phyloP scores from a whole-genome alignment of 78 protist genomes.

The Guillardia theta region DNA sequence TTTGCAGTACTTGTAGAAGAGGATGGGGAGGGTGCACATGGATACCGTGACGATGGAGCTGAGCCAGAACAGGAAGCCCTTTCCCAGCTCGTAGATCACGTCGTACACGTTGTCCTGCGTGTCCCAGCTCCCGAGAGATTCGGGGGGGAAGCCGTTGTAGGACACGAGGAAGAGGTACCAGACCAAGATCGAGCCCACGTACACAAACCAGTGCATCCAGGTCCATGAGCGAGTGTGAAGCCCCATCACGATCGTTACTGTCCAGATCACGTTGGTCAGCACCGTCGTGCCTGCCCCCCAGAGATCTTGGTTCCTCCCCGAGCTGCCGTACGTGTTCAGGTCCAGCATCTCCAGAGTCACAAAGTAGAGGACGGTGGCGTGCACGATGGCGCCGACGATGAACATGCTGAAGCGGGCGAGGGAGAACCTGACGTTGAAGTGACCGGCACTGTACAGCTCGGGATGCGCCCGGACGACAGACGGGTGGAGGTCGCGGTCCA shows the following conservation, averaged over 20 bases:
- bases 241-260: not conserved
- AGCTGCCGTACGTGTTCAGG: no score
- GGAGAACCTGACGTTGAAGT: not conserved
- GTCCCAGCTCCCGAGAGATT: not conserved
- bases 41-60: not conserved
- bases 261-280: not conserved
- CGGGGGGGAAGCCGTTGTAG: not conserved
- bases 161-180: not conserved
- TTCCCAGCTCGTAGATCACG: not conserved
- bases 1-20: not conserved
- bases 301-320: no score
- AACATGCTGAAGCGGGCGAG: not conserved
- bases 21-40: not conserved
- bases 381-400: not conserved
- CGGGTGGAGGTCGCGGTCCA: not conserved
- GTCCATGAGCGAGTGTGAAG: conserved; percentile 27
- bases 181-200: not conserved
- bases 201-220: not conserved
- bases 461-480: not conserved
- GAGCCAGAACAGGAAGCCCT: not conserved
- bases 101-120: not conserved
- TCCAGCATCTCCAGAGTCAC: no score
- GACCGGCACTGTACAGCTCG: not conserved
- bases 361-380: no score
- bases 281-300: not conserved